Conservation (phyloP, 495 filamentous ascomycete species). For the Lasiosphaeriaceae sp. region DNA sequence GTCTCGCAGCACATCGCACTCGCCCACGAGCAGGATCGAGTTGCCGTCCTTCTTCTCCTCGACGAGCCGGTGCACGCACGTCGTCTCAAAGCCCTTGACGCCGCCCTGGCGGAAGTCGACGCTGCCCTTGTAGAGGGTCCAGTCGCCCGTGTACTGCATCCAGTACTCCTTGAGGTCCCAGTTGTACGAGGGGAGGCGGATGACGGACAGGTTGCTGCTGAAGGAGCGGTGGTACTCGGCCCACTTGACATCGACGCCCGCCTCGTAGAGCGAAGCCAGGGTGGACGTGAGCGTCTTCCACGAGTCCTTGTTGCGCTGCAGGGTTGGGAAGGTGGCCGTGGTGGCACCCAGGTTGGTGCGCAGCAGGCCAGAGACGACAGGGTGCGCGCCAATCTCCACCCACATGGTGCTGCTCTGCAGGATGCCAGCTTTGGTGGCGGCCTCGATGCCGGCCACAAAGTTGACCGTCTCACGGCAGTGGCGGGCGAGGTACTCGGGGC, state of each 20-base stretch:
- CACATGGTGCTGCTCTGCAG: slow-evolving; percentile 44
- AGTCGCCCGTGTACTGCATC: slow-evolving; percentile 67
- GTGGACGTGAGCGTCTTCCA: slow-evolving; percentile 58
- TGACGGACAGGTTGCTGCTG: slow-evolving; percentile 47
- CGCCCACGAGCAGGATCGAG: slow-evolving; percentile 51
- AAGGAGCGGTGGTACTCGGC: slow-evolving; percentile 70
- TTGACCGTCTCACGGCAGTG: slow-evolving; percentile 69
- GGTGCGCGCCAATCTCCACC: slow-evolving; percentile 65
- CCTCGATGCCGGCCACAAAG: slow-evolving; percentile 57
- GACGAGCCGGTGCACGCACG: slow-evolving; percentile 44
- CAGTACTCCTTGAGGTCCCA: slow-evolving; percentile 78
- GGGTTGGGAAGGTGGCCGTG: slow-evolving; percentile 48
- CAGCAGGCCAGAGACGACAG: slow-evolving; percentile 62
- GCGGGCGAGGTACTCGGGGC: slow-evolving; percentile 57
- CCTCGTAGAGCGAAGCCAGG: slow-evolving; percentile 53
- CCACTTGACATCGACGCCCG: slow-evolving; percentile 65
- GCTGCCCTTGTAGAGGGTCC: slow-evolving; percentile 63
- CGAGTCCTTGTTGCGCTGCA: slow-evolving; percentile 42
- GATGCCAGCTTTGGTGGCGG: slow-evolving; percentile 40
- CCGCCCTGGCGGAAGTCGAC: slow-evolving; percentile 15
- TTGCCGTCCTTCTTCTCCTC: slow-evolving; percentile 48
- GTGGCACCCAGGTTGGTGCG: slow-evolving; percentile 51
- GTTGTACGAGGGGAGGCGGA: slow-evolving; percentile 64
- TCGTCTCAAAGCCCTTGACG: slow-evolving; percentile 31
- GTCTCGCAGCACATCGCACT: slow-evolving; percentile 58